These are phyloP conservation scores for Sugiyamaella smithiae DNA, from an alignment of 805 yeast species.

Conservation along the genomic window DNA sequence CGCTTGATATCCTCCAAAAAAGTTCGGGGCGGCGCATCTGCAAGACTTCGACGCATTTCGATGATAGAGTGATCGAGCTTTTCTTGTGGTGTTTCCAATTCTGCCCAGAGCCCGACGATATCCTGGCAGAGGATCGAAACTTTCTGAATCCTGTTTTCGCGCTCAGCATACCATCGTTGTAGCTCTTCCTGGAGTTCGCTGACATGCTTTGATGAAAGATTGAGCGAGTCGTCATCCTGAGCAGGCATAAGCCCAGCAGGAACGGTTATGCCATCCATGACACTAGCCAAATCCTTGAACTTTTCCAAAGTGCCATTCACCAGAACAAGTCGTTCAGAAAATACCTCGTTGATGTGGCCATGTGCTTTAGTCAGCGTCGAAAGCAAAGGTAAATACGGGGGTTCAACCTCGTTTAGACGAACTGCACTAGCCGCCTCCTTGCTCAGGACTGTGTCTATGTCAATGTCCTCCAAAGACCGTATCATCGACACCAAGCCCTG, in stretches of 20 bases:
- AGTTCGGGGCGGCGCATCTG: slow-evolving; percentile 27
- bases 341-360: slow-evolving; percentile 20
- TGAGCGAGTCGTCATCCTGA: slow-evolving; percentile 17
- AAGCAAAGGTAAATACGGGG: slow-evolving; percentile 23
- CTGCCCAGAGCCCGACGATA: slow-evolving; percentile 33
- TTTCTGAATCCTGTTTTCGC: slow-evolving; percentile 19
- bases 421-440: slow-evolving; percentile 16
- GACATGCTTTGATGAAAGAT: slow-evolving; percentile 27
- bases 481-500: slow-evolving; percentile 24
- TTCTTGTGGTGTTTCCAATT: slow-evolving; percentile 32
- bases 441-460: slow-evolving; percentile 13
- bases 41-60: slow-evolving; percentile 21
- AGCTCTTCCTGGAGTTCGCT: slow-evolving; percentile 27
- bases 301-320: slow-evolving; percentile 19
- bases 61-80: slow-evolving; percentile 29
- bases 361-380: slow-evolving; percentile 19
- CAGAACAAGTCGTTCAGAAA: slow-evolving; percentile 23
- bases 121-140: slow-evolving; percentile 25
- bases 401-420: slow-evolving; percentile 10
- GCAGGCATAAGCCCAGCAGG: slow-evolving; percentile 19
- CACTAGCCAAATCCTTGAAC: slow-evolving; percentile 19
- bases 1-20: slow-evolving; percentile 31
- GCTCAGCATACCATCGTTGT: slow-evolving; percentile 25
- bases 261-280: slow-evolving; percentile 26
- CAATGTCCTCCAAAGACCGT: slow-evolving; percentile 23